These are phyloP conservation scores for Penicillium canariense DNA, from an alignment of 495 filamentous ascomycete genomes.

Conservation along the genomic window DNA sequence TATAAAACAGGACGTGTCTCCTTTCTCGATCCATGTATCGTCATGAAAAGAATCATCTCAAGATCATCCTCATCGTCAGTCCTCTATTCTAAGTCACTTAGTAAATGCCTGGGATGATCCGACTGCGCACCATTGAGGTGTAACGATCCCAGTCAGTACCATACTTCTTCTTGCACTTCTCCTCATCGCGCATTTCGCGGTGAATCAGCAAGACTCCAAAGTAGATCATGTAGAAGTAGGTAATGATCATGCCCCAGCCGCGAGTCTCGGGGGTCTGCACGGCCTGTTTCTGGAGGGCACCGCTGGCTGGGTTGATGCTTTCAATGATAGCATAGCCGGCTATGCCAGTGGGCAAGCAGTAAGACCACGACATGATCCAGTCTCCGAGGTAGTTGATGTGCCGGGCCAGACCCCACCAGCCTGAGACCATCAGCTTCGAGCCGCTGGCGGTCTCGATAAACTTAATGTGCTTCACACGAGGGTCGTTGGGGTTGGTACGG, in stretches of 20 bases:
- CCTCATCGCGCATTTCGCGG: slow-evolving; percentile 86
- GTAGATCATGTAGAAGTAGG: slow-evolving; percentile 94
- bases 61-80: neutral
- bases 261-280: slow-evolving; percentile 65
- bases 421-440: slow-evolving; percentile 74
- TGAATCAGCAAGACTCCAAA: slow-evolving; percentile 88
- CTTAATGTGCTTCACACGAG: slow-evolving; percentile 72
- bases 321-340: slow-evolving; percentile 68
- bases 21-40: neutral
- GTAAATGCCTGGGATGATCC: slow-evolving; percentile 91
- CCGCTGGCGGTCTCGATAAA: slow-evolving; percentile 86
- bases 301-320: slow-evolving; percentile 44
- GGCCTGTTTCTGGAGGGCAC: slow-evolving; percentile 56
- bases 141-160: slow-evolving; percentile 93
- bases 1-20: neutral
- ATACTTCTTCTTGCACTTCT: slow-evolving; percentile 90
- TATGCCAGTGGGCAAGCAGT: slow-evolving; percentile 83
- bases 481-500: slow-evolving; percentile 83
- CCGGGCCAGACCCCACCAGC: slow-evolving; percentile 91
- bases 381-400: slow-evolving; percentile 99
- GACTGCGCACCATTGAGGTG: slow-evolving; percentile 74
- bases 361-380: slow-evolving; percentile 92
- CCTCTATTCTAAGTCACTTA: slow-evolving; percentile 33
- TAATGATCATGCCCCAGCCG: slow-evolving; percentile 82
- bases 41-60: neutral